Evolutionary conservation across 108 stramenopile genomes (phyloP).

Genomic region (Fragilaria radians): DNA sequence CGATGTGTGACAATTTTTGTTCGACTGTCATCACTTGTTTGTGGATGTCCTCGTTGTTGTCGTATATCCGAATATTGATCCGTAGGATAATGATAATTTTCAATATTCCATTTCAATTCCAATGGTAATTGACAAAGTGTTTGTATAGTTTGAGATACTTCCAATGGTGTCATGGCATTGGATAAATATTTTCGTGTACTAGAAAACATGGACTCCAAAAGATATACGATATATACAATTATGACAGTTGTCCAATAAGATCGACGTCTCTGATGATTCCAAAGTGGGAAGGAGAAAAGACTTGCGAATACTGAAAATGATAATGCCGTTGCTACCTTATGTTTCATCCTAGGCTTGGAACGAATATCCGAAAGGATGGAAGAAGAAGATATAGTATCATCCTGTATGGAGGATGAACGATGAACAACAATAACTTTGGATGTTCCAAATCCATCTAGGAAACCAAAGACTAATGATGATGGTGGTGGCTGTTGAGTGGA

Average conservation of each 20-base stretch:
- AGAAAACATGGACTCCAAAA: background rate
- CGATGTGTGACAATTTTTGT: slow-evolving; percentile 8
- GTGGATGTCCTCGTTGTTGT: background rate
- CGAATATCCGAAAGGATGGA: too few relatives aligned
- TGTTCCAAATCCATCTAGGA: background rate
- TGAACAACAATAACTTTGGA: background rate
- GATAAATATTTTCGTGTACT: slow-evolving; percentile 9
- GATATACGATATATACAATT: background rate
- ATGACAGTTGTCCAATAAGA: background rate
- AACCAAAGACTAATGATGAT: too few relatives aligned
- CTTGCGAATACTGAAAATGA: background rate
- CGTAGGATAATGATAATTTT: slow-evolving; percentile 2
- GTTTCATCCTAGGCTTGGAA: background rate
- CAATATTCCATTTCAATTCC: background rate
- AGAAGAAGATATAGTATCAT: too few relatives aligned
- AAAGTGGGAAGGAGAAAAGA: background rate
- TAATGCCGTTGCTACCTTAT: background rate
- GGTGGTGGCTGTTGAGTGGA: too few relatives aligned
- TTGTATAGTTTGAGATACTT: background rate
- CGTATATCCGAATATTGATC: background rate
- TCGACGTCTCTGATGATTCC: background rate
- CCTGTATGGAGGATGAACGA: background rate
- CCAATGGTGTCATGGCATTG: background rate
- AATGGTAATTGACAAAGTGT: background rate
- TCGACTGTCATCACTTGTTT: background rate